Percentiles rank a stretch among this genome's conserved stretches.
Evolutionary conservation across 306 rosid species (phyloP).

Genomic region (Quercus aquifolioides): DNA sequence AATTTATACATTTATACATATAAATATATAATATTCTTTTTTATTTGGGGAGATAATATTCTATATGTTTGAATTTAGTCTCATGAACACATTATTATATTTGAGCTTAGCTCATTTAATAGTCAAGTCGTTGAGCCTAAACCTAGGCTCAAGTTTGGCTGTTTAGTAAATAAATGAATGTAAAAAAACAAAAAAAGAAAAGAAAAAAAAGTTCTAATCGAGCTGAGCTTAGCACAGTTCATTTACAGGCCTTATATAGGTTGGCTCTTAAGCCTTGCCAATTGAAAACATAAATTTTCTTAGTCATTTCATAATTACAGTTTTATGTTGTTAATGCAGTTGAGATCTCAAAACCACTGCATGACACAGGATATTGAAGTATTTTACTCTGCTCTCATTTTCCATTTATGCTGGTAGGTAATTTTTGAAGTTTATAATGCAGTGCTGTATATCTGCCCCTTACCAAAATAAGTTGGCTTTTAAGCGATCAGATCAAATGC

Average conservation of each 20-base stretch:
- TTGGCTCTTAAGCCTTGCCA: slow-evolving; percentile 11
- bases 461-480: neutral
- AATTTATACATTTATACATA: too few species aligned
- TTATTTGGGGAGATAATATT: too few species aligned
- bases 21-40: too few species aligned
- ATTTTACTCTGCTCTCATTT: neutral
- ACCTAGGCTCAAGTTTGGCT: too few species aligned
- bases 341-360: neutral
- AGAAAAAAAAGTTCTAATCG: too few species aligned
- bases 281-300: neutral
- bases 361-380: neutral
- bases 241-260: neutral
- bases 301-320: neutral
- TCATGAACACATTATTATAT: too few species aligned
- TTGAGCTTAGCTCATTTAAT: too few species aligned
- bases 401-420: neutral
- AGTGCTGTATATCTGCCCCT: neutral
- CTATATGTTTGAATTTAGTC: too few species aligned
- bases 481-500: neutral
- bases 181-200: too few species aligned
- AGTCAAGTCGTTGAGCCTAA: too few species aligned
- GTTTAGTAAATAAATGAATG: too few species aligned
- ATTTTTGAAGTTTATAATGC: neutral
- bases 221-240: too few species aligned
- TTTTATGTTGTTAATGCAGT: neutral